A percentile compares a stretch with the other conserved stretches of the same genome.
These are phyloP conservation scores for Leishmania martiniquensis DNA, from an alignment of 208 protist genomes.

Conservation along the genomic window DNA sequence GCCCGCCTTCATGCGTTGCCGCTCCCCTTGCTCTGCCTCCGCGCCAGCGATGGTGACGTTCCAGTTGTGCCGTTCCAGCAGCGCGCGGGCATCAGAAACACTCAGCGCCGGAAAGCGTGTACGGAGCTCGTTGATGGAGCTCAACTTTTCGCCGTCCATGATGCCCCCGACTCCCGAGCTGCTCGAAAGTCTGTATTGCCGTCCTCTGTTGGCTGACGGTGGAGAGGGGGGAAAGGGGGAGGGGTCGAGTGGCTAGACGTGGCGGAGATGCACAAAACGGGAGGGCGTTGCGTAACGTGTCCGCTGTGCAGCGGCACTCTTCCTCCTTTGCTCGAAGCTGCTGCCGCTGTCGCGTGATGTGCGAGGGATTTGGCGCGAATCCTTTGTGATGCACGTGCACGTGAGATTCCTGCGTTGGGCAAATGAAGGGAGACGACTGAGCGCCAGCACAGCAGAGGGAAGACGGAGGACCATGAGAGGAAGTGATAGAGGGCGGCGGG, in stretches of 20 bases:
- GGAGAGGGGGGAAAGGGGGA: conserved; percentile 4
- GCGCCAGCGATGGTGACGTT: conserved; percentile 39
- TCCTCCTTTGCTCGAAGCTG: background rate
- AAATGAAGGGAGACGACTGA: background rate
- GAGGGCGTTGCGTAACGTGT: background rate
- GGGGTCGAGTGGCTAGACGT: too few species aligned
- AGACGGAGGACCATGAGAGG: background rate
- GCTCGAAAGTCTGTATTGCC: too few species aligned
- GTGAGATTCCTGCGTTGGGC: background rate
- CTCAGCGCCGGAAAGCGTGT: conserved; percentile 40
- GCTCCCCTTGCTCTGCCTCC: conserved; percentile 30
- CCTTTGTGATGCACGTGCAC: background rate
- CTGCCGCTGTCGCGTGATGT: background rate
- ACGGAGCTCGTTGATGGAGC: conserved; percentile 38
- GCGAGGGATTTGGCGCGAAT: background rate
- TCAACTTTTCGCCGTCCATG: conserved; percentile 38
- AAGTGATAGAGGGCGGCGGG: background rate
- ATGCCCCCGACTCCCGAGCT: background rate
- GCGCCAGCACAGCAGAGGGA: background rate
- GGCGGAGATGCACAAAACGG: background rate
- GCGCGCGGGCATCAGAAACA: conserved; percentile 32
- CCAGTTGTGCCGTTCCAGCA: conserved; percentile 41
- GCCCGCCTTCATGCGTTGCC: conserved; percentile 6
- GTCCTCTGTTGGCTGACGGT: background rate
- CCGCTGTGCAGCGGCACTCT: background rate